A percentile compares a stretch with the other conserved stretches of the same genome.
These are phyloP conservation scores for Phalaenopsis equestris DNA, from an alignment of 106 monocot species.

Conservation along the genomic window DNA sequence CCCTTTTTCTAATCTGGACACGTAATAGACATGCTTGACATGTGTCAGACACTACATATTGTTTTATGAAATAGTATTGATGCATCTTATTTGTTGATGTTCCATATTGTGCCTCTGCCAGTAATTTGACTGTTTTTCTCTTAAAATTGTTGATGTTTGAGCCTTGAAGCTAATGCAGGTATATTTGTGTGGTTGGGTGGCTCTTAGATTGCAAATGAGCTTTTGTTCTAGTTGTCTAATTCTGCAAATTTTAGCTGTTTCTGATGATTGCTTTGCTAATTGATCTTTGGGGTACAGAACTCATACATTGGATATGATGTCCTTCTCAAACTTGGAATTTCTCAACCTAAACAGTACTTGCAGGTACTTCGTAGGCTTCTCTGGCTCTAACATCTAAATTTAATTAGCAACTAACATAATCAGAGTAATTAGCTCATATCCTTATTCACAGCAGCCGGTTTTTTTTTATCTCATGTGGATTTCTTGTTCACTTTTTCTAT, in stretches of 20 bases:
- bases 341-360: constrained; percentile 93
- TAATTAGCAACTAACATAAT: background rate
- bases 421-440: background rate
- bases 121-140: background rate
- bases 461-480: constrained; percentile 8
- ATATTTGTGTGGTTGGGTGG: background rate
- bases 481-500: constrained; percentile 14
- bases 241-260: background rate
- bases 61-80: background rate
- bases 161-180: background rate
- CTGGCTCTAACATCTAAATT: background rate
- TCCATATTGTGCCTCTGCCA: background rate
- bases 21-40: too few relatives aligned
- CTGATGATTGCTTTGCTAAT: background rate
- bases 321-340: constrained; percentile 79
- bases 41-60: too few relatives aligned
- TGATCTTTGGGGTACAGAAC: constrained; percentile 46
- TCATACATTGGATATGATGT: constrained; percentile 86
- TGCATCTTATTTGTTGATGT: background rate
- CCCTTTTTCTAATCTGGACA: too few relatives aligned
- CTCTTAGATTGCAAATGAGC: background rate
- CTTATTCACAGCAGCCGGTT: background rate
- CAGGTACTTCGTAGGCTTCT: constrained; percentile 42
- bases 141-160: background rate
- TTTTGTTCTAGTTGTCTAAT: background rate